Evolutionary conservation across 2,329 filamentous ascomycete species (phyloP).

Genomic region (Didymosphaeria variabile): DNA sequence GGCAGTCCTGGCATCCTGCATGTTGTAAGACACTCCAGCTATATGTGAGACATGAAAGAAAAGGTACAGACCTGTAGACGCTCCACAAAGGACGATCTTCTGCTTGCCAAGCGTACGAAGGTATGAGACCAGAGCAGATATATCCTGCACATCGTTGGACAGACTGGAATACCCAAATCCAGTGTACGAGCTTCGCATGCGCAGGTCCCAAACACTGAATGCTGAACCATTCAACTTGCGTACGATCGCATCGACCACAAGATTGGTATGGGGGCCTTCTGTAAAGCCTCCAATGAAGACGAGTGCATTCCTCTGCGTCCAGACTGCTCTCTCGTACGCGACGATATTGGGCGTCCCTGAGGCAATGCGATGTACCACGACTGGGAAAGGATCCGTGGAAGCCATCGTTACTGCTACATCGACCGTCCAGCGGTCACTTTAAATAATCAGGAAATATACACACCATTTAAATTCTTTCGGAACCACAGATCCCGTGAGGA

Average conservation of each 20-base stretch:
- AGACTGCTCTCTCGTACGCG: conserved; percentile 26
- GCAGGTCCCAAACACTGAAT: conserved; percentile 28
- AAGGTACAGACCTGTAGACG: conserved; percentile 20
- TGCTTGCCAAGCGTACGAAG: conserved; percentile 17
- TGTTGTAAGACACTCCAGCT: neutral
- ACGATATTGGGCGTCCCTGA: conserved; percentile 18
- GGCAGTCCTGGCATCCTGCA: conserved; percentile 24
- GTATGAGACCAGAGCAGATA: conserved; percentile 24
- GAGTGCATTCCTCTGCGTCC: conserved; percentile 20
- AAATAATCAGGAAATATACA: neutral
- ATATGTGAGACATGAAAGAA: neutral
- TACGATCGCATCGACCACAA: conserved; percentile 8
- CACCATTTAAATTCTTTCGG: neutral
- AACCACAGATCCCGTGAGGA: neutral
- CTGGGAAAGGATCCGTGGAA: conserved; percentile 10
- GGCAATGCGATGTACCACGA: conserved; percentile 25
- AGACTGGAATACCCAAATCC: conserved; percentile 30
- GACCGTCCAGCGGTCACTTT: neutral
- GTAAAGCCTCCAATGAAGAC: conserved; percentile 30
- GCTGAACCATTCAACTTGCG: neutral
- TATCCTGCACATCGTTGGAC: conserved; percentile 26
- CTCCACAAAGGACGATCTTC: conserved; percentile 21
- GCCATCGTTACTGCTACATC: conserved; percentile 1
- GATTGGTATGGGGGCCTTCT: conserved; percentile 25
- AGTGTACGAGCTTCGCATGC: conserved; percentile 32